Evolutionary conservation across 306 rosid species (phyloP), one percentile per base, ranked within the genome.

Genomic region (Vigna hirtella): DNA sequence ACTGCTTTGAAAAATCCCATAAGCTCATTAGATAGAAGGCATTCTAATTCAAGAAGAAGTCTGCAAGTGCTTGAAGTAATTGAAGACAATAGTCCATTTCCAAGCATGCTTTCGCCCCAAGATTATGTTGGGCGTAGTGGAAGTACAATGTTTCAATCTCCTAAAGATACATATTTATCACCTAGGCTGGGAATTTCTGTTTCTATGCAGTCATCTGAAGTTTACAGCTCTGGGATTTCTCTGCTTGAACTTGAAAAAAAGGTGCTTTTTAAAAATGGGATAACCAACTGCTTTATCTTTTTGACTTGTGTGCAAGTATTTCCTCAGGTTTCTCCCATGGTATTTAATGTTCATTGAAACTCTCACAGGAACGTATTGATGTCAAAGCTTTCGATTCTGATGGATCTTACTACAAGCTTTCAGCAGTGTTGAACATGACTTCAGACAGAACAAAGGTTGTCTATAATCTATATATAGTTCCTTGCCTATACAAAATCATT

Each of bases 51-150:
- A 45, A 89, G 94, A 75, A 86, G 89, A 80, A 87, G 80, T 72
- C 85, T 85, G 51, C 96, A 91, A 86, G 97, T 93, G 15, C 93
- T 95, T 65, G 98, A 95, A 86, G 87, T 73, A 73, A 87, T 95
- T 85, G 99, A 95, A 81, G 98, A 95, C 77, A 89, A 68, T 56
- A 91, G 89, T 77, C 97, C 96, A 18, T 82, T 88, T 82, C 98
- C 99, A 49, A 87, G 89, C 80, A 95, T 95, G 99, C 93, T 95
- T 79, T 95, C 99, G 63, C 97, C 99, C 24, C 99, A 91, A 79
- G 93, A 93, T 81, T 88, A 87, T 79, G 86, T 83, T 63, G 79
- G 90, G 48, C 94, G 88, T 63, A 88, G 90, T 66, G 97, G 97
- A 42, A 81, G 61, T 76, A 43, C 85, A 9, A 80, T 87, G 84